Evolutionary conservation across 192 early-diverging fungal genomes (phyloP).

Genomic region (Coemansia sp.): DNA sequence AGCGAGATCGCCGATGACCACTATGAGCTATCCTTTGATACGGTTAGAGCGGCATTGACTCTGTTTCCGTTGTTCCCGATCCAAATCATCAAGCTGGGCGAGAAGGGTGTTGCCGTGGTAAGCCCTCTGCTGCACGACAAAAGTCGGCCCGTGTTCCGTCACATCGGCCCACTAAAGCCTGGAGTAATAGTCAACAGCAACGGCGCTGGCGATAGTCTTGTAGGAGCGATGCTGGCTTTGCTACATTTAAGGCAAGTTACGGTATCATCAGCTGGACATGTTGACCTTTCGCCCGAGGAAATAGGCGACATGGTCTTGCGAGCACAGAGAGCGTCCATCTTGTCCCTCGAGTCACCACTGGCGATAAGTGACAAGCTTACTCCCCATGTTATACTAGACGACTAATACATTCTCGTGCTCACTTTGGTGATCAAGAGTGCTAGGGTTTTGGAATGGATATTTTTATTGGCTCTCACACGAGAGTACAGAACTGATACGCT

Average conservation of each 20-base stretch:
- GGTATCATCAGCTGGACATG: constrained; percentile 2
- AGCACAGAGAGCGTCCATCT: constrained; percentile 44
- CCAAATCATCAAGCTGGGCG: constrained; percentile 72
- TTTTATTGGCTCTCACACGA: background rate
- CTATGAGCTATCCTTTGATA: constrained; percentile 4
- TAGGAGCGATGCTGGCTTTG: constrained; percentile 67
- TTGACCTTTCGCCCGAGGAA: constrained; percentile 16
- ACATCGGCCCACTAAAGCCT: constrained; percentile 29
- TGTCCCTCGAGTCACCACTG: constrained; percentile 36
- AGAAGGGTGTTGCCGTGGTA: constrained; percentile 62
- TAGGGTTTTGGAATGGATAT: background rate
- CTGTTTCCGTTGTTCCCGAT: constrained; percentile 60
- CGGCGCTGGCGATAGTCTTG: constrained; percentile 64
- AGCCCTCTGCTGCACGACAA: constrained; percentile 16
- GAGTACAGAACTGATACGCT: background rate
- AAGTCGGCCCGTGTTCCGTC: constrained; percentile 7
- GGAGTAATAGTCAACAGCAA: constrained; percentile 33
- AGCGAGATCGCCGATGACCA: constrained; percentile 11
- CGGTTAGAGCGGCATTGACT: constrained; percentile 37
- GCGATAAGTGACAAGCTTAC: constrained; percentile 38
- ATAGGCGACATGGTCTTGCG: constrained; percentile 29
- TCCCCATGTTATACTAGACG: constrained; percentile 6
- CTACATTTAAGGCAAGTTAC: constrained; percentile 11
- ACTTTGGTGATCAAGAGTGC: background rate
- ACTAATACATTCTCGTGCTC: background rate